Evolutionary conservation across 805 yeast genomes (phyloP).

Genomic region (Nematodospora valgi): DNA sequence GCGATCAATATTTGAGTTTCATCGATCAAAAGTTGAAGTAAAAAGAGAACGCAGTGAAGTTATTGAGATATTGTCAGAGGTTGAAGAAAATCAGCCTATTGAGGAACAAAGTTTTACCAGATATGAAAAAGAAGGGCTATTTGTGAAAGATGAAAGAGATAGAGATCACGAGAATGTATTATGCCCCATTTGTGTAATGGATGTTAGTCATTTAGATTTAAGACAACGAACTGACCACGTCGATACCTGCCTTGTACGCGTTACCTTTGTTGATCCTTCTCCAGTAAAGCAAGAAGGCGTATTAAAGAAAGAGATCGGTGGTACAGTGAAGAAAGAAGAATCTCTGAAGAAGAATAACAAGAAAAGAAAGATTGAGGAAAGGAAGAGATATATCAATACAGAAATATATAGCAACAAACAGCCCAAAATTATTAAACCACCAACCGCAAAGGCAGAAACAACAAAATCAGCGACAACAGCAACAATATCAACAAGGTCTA

Average conservation of each 20-base stretch:
- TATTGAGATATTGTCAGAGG: no score
- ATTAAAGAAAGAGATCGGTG: background rate
- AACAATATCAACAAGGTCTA: no score
- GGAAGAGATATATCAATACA: constrained; percentile 15
- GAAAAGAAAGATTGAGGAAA: constrained; percentile 16
- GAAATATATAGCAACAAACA: constrained; percentile 5
- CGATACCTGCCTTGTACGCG: constrained; percentile 44
- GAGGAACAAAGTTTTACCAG: no score
- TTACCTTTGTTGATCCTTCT: constrained; percentile 18
- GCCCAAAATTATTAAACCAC: constrained; percentile 6
- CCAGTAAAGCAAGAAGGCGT: background rate
- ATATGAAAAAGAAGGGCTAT: no score
- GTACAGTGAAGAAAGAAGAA: background rate
- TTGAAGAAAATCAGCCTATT: no score
- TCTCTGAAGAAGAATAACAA: constrained; percentile 9
- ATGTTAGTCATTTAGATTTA: constrained; percentile 36
- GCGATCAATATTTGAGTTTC: constrained; percentile 21
- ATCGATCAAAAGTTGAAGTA: constrained; percentile 7
- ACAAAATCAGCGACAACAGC: constrained; percentile 3
- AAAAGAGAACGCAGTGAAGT: constrained; percentile 1
- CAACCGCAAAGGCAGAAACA: constrained; percentile 1
- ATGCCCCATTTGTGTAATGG: constrained; percentile 54
- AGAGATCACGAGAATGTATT: constrained; percentile 1
- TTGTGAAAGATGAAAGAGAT: background rate
- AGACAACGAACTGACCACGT: constrained; percentile 52